Conservation (phyloP, 805 yeast species). For the Candida lessepsii region DNA sequence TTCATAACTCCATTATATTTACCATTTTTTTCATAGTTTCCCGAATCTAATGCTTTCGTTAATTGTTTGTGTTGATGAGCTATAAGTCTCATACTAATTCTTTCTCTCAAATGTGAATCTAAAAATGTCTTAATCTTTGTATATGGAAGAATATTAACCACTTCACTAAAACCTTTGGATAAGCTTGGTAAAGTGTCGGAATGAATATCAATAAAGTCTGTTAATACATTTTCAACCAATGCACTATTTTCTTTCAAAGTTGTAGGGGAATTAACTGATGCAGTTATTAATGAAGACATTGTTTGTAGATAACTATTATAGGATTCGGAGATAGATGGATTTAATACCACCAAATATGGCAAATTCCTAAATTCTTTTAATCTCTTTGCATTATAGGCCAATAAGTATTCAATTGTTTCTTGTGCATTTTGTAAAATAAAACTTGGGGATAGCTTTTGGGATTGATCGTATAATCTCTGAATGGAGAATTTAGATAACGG, state of each 20-base stretch:
- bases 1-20: conserved; percentile 56
- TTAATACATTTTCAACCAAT: conserved; percentile 51
- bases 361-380: conserved; percentile 65
- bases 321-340: conserved; percentile 80
- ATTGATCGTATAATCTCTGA: conserved; percentile 46
- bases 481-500: conserved; percentile 55
- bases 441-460: conserved; percentile 37
- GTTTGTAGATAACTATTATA: conserved; percentile 74
- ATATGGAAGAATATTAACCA: conserved; percentile 44
- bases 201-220: conserved; percentile 67
- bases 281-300: conserved; percentile 41
- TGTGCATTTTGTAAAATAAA: conserved; percentile 45
- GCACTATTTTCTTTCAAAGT: conserved; percentile 52
- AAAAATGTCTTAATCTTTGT: conserved; percentile 60
- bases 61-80: conserved; percentile 82
- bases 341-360: conserved; percentile 82
- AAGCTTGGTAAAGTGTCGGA: conserved; percentile 79
- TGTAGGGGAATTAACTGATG: conserved; percentile 36
- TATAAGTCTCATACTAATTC: conserved; percentile 82
- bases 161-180: conserved; percentile 80
- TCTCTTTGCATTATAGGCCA: conserved; percentile 68
- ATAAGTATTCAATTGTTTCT: conserved; percentile 54
- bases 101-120: conserved; percentile 73
- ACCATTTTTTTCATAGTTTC: conserved; percentile 56
- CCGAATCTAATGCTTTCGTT: conserved; percentile 36